phyloP scores from a whole-genome alignment of 768 basidiomycete species.

The Serendipita sp. region DNA sequence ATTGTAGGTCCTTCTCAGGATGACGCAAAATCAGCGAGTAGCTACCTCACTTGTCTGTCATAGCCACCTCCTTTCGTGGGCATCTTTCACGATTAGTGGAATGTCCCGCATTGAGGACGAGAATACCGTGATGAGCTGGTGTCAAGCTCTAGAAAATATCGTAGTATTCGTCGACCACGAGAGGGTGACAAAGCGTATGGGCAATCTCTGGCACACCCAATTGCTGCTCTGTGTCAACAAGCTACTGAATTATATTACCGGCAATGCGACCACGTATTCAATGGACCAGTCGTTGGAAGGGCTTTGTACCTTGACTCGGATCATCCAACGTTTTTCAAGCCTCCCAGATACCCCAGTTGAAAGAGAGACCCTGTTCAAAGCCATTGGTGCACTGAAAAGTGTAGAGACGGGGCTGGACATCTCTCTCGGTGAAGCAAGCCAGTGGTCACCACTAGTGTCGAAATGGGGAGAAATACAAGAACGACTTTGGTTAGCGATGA shows the following conservation, averaged over 20 bases:
- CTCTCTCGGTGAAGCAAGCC: not conserved
- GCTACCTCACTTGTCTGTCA: conserved; percentile 55
- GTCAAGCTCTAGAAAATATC: conserved; percentile 22
- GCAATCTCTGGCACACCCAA: not conserved
- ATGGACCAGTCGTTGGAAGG: conserved; percentile 2
- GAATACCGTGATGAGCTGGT: conserved; percentile 14
- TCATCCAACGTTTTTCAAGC: not conserved
- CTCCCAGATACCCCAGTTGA: not conserved
- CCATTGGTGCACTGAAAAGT: not conserved
- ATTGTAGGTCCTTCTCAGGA: conserved; percentile 55
- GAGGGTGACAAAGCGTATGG: conserved; percentile 9
- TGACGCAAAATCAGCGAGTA: conserved; percentile 56
- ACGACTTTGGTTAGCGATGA: not conserved
- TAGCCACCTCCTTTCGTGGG: conserved; percentile 63
- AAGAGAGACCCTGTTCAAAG: not conserved
- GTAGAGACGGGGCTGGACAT: not conserved
- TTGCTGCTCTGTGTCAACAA: not conserved
- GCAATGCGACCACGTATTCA: not conserved
- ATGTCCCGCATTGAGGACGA: conserved; percentile 12
- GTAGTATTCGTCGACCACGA: conserved; percentile 11
- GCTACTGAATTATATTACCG: conserved; percentile 5
- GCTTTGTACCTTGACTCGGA: not conserved
- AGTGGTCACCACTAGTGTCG: not conserved
- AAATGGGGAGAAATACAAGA: not conserved
- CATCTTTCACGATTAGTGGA: conserved; percentile 47